Conservation (phyloP, 2,329 filamentous ascomycete genomes). For the Aspergillus cejpii region DNA sequence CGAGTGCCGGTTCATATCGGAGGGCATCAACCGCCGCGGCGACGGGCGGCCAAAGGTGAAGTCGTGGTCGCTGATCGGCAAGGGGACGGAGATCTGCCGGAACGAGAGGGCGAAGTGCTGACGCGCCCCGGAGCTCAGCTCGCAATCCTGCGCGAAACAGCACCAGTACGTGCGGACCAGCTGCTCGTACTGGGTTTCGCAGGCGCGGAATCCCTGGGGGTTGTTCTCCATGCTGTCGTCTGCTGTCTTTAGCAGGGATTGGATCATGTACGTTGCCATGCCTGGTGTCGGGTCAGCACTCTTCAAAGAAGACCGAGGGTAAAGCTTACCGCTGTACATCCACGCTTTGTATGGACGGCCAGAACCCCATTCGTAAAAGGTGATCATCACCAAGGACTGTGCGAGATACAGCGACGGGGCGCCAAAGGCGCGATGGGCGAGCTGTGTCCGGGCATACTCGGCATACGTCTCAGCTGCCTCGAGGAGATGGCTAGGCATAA, state of each 20-base stretch:
- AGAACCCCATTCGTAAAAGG: constrained; percentile 34
- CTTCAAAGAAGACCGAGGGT: neutral
- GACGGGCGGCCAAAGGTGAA: constrained; percentile 29
- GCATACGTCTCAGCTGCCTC: constrained; percentile 28
- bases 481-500: constrained; percentile 23
- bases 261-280: constrained; percentile 38
- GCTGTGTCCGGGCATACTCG: constrained; percentile 27
- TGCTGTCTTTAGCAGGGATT: constrained; percentile 32
- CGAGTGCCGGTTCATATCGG: constrained; percentile 23
- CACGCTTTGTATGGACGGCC: constrained; percentile 34
- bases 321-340: constrained; percentile 34
- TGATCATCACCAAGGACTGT: constrained; percentile 34
- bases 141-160: constrained; percentile 35
- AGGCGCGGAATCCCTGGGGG: constrained; percentile 30
- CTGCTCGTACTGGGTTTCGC: constrained; percentile 32
- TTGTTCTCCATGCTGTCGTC: constrained; percentile 35
- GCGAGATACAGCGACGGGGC: constrained; percentile 31
- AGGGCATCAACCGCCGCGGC: constrained; percentile 25
- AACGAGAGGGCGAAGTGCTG: constrained; percentile 36
- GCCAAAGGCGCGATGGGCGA: constrained; percentile 30
- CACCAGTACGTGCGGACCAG: constrained; percentile 36
- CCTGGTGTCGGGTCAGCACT: constrained; percentile 15
- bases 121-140: constrained; percentile 33
- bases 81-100: constrained; percentile 32
- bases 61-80: constrained; percentile 33